Percentiles rank a stretch among this genome's conserved stretches.
phyloP scores from a whole-genome alignment of 2,329 filamentous ascomycete genomes.

The Microsporum audouinii region DNA sequence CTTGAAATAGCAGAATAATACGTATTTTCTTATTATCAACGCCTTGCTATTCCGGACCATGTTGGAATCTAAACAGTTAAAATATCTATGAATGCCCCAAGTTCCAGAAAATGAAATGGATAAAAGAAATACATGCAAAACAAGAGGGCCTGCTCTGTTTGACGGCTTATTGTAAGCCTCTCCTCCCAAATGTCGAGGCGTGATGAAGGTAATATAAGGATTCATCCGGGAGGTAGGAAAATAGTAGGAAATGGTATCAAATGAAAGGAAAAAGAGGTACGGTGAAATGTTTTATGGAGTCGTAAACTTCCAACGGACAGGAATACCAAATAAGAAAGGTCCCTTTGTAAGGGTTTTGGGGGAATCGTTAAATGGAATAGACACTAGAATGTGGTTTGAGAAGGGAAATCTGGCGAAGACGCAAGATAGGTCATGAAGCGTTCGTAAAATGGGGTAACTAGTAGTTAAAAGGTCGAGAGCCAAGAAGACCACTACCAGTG shows the following conservation, averaged over 20 bases:
- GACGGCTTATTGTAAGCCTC: background rate
- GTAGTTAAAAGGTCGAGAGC: background rate
- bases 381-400: background rate
- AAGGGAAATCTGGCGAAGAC: background rate
- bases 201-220: background rate
- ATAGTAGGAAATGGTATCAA: background rate
- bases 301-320: background rate
- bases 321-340: background rate
- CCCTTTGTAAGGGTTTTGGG: background rate
- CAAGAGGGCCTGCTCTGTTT: conserved; percentile 1
- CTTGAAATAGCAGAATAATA: background rate
- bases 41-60: background rate
- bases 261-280: background rate
- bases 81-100: background rate
- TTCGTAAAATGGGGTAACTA: background rate
- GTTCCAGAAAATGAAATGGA: background rate
- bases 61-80: background rate
- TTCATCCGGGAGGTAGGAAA: background rate
- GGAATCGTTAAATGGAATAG: background rate
- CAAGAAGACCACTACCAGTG: background rate
- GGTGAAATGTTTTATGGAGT: background rate
- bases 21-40: background rate
- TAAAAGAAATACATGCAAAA: background rate
- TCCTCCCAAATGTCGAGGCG: background rate
- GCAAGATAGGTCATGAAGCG: background rate